These are phyloP conservation scores for Trametes elegans DNA, from an alignment of 768 basidiomycete genomes.

Conservation along the genomic window DNA sequence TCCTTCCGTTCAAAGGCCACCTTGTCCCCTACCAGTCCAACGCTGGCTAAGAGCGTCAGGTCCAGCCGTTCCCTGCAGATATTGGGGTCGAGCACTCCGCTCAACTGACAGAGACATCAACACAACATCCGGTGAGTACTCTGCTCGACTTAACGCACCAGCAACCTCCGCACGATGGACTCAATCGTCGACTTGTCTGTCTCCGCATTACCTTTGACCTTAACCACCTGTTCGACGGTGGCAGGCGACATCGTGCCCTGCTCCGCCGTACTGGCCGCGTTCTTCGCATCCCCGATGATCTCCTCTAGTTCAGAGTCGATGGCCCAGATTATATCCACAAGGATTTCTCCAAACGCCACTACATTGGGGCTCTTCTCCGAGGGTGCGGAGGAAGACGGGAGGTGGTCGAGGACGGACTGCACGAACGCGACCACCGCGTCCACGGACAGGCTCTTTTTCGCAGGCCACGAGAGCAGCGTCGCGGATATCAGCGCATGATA, in stretches of 20 bases:
- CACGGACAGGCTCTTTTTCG: slow-evolving; percentile 45
- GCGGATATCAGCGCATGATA: slow-evolving; percentile 70
- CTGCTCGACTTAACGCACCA: slow-evolving; percentile 43
- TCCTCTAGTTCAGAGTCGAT: slow-evolving; percentile 78
- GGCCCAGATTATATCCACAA: slow-evolving; percentile 83
- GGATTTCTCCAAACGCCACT: slow-evolving; percentile 57
- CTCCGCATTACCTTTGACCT: slow-evolving; percentile 53
- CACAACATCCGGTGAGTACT: not conserved
- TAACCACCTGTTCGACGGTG: slow-evolving; percentile 25
- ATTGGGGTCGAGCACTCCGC: slow-evolving; percentile 53
- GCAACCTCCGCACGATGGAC: slow-evolving; percentile 54
- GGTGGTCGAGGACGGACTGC: slow-evolving; percentile 52
- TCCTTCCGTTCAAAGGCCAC: slow-evolving; percentile 71
- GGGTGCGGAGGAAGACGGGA: slow-evolving; percentile 57
- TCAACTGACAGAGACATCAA: slow-evolving; percentile 39
- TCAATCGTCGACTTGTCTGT: slow-evolving; percentile 62
- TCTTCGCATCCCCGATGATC: slow-evolving; percentile 51
- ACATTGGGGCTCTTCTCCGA: slow-evolving; percentile 39
- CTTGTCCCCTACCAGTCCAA: slow-evolving; percentile 71
- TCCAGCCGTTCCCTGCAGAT: slow-evolving; percentile 78
- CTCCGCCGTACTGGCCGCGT: slow-evolving; percentile 29
- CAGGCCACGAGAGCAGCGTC: slow-evolving; percentile 54
- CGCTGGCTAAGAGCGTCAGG: slow-evolving; percentile 54
- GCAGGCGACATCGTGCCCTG: slow-evolving; percentile 18
- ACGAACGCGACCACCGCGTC: slow-evolving; percentile 61